Evolutionary conservation across 192 early-diverging fungal species (phyloP).

Genomic region (Piromyces sp.): DNA sequence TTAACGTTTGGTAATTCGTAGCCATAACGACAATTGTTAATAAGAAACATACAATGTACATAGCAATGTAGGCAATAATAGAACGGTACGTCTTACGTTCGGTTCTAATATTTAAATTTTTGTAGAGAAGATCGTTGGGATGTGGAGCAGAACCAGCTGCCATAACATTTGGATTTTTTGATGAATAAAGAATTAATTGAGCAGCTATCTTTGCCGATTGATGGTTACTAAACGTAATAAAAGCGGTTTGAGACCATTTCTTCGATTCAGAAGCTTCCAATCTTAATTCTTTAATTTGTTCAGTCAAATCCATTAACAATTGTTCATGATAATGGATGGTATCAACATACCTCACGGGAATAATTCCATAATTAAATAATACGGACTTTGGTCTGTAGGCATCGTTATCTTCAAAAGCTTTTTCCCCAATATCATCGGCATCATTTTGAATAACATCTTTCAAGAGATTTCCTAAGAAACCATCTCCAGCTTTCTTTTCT

Average conservation of each 20-base stretch:
- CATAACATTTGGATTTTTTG: background rate
- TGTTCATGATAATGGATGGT: background rate
- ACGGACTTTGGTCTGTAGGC: background rate
- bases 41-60: background rate
- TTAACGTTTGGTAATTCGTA: background rate
- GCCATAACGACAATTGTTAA: background rate
- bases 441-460: background rate
- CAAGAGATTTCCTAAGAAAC: background rate
- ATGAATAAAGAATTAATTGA: background rate
- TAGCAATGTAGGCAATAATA: background rate
- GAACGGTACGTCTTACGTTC: background rate
- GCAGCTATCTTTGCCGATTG: background rate
- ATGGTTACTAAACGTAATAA: background rate
- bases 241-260: background rate
- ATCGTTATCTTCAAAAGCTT: background rate
- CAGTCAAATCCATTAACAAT: background rate
- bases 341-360: background rate
- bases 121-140: background rate
- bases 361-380: background rate
- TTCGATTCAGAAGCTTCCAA: background rate
- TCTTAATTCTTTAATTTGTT: background rate
- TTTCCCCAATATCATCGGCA: background rate
- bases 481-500: background rate
- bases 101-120: background rate
- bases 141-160: background rate